phyloP scores from a whole-genome alignment of 768 basidiomycete species.

The Boletus reticuloceps region DNA sequence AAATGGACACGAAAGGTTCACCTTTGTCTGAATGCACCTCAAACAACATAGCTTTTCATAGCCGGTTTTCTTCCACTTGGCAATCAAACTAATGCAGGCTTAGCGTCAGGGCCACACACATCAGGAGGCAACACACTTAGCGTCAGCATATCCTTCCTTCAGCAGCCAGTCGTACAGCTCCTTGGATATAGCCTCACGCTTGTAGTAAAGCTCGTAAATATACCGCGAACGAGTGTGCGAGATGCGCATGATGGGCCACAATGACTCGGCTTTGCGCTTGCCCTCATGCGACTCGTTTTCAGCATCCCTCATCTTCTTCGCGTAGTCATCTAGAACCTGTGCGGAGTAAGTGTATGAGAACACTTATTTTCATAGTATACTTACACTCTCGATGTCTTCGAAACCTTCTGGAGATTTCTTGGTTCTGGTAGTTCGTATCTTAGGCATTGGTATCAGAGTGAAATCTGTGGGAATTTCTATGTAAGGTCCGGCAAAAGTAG shows the following conservation, averaged over 20 bases:
- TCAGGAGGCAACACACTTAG: slow-evolving; percentile 62
- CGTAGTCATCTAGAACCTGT: slow-evolving; percentile 96
- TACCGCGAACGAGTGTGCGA: slow-evolving; percentile 95
- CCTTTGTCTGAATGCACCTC: slow-evolving; percentile 93
- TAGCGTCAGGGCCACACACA: slow-evolving; percentile 5
- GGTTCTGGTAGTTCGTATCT: slow-evolving; percentile 88
- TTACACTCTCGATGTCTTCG: slow-evolving; percentile 85
- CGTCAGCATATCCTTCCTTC: slow-evolving; percentile 96
- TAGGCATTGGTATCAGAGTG: slow-evolving; percentile 63
- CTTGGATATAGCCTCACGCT: slow-evolving; percentile 90
- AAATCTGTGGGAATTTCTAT: slow-evolving; percentile 18
- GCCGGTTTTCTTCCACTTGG: slow-evolving; percentile 99
- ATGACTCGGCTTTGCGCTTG: slow-evolving; percentile 88
- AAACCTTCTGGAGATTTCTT: slow-evolving; percentile 94
- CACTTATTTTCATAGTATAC: slow-evolving; percentile 16
- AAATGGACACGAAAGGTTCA: slow-evolving; percentile 29
- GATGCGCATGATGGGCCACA: slow-evolving; percentile 99
- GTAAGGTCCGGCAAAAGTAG: too few species aligned
- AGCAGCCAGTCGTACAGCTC: slow-evolving; percentile 97
- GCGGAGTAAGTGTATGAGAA: slow-evolving; percentile 5
- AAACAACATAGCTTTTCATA: slow-evolving; percentile 98
- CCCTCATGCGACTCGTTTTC: slow-evolving; percentile 99
- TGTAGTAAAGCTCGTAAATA: slow-evolving; percentile 98
- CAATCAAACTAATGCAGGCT: slow-evolving; percentile 66
- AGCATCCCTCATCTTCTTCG: slow-evolving; percentile 98